Evolutionary conservation across 108 stramenopile genomes (phyloP), one percentile per base, ranked within the genome.

Genomic region (Epipyxis sp.): DNA sequence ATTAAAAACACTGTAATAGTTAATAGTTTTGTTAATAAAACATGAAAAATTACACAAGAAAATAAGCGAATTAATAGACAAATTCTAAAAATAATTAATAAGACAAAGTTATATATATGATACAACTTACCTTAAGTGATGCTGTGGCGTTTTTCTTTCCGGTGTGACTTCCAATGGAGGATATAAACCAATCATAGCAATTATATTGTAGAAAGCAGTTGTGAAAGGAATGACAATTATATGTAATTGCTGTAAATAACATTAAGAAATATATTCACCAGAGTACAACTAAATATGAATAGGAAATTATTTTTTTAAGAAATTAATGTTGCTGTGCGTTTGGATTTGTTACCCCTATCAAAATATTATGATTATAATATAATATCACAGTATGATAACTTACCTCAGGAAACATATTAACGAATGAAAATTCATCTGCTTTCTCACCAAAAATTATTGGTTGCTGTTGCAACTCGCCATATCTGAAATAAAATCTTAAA

Each of bases 151-250:
- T 37, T 32, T 29, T 35, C 35, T 3, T 6, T 65, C 35, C 25
- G 61, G n/a, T n/a, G n/a, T n/a, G n/a, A n/a, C 35, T 65, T 65
- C 61, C 13, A 65, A 32, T 32, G 61, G 61, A 3, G 61, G 61
- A 32, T 32, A 65, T 6, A 65, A 6, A 13, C 61, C 61, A 3
- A 65, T 6, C 6, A 65, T 10, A 6, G 25, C 61, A 16, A 65
- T 65, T 37, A 65, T 35, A 65, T 65, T 65, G 35, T 65, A 65
- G 35, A 65, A 65, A 25, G 61, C 61, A 65, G 61, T 65, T 10
- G 61, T 65, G 35, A 65, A 65, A 35, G 61, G 61, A 32, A 65
- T 25, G 10, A 65, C 3, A 6, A 65, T 32, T 6, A 37, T 35
- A 65, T 65, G 61, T 20, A 57, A 20, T 57, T 16, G 20, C 54